phyloP scores from a whole-genome alignment of 352 stramenopile species.

The Globisporangium takayamanum region DNA sequence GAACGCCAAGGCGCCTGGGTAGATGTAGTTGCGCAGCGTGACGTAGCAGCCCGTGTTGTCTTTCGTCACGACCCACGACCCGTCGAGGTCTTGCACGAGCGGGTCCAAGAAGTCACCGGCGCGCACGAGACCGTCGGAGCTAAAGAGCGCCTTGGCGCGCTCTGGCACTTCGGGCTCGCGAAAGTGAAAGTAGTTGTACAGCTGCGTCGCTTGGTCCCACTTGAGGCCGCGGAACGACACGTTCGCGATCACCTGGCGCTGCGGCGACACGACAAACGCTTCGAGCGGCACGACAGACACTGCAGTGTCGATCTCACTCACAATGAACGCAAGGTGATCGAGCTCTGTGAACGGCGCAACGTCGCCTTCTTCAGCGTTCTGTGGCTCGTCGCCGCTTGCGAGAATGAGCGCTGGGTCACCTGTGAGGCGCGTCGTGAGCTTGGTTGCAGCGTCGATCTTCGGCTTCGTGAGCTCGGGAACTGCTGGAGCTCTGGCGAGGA shows the following conservation, averaged over 20 bases:
- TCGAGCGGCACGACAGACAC: constrained; percentile 55
- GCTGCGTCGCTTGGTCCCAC: constrained; percentile 50
- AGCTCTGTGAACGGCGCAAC: constrained; percentile 52
- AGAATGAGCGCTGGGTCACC: constrained; percentile 62
- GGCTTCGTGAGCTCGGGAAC: constrained; percentile 59
- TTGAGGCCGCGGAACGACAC: constrained; percentile 59
- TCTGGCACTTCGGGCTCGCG: constrained; percentile 57
- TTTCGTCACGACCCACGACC: constrained; percentile 47
- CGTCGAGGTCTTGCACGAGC: constrained; percentile 59
- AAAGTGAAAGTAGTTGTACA: constrained; percentile 80
- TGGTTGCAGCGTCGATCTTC: constrained; percentile 38
- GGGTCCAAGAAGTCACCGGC: constrained; percentile 65
- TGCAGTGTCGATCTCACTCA: constrained; percentile 57
- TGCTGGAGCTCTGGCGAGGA: constrained; percentile 72
- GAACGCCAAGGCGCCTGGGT: constrained; percentile 59
- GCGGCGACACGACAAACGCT: constrained; percentile 62
- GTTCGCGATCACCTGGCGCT: constrained; percentile 63
- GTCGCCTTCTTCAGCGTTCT: constrained; percentile 35
- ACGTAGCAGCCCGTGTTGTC: constrained; percentile 61
- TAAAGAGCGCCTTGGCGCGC: constrained; percentile 44
- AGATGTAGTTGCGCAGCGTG: constrained; percentile 58
- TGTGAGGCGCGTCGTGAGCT: constrained; percentile 50
- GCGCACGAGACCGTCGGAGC: constrained; percentile 50
- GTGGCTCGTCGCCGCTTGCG: constrained; percentile 19
- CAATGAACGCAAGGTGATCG: constrained; percentile 62